A percentile compares a stretch with the other conserved stretches of the same genome.
These are phyloP conservation scores for Phtheirospermum japonicum DNA, from an alignment of 257 asterid genomes.

Conservation along the genomic window DNA sequence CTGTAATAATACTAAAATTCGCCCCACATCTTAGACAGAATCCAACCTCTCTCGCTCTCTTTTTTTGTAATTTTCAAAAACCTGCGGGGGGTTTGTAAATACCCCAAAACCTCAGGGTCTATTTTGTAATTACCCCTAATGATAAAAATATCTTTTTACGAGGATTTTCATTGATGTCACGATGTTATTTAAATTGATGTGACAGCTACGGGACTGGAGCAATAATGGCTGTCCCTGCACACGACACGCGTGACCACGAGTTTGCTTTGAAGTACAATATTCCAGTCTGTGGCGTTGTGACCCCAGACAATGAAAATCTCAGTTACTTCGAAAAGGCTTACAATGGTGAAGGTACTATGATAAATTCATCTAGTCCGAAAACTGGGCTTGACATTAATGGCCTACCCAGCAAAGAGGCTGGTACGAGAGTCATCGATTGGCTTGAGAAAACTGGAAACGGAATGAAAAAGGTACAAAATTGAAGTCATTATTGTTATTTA, in stretches of 20 bases:
- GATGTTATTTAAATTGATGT: constrained; percentile 26
- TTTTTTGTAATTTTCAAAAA: too few species aligned
- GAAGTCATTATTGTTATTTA: background rate
- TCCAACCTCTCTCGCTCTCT: too few species aligned
- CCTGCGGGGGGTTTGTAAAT: too few species aligned
- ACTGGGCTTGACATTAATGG: constrained; percentile 85
- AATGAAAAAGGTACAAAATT: constrained; percentile 62
- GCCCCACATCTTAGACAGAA: too few species aligned
- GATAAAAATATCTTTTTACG: background rate
- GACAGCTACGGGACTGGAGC: constrained; percentile 99
- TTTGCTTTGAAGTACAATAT: constrained; percentile 80
- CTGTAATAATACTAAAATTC: too few species aligned
- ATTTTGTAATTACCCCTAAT: background rate
- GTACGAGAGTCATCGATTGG: constrained; percentile 73
- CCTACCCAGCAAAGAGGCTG: constrained; percentile 71
- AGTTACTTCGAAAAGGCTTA: constrained; percentile 53
- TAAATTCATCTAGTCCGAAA: constrained; percentile 70
- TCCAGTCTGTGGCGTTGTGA: constrained; percentile 73
- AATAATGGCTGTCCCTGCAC: constrained; percentile 99
- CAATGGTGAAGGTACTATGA: constrained; percentile 76
- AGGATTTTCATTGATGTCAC: constrained; percentile 22
- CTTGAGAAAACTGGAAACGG: constrained; percentile 79
- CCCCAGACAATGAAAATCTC: constrained; percentile 55
- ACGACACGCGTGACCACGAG: constrained; percentile 93
- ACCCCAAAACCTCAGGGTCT: background rate